Evolutionary conservation across 257 asterid species (phyloP).

Genomic region (Nicotiana undulata): DNA sequence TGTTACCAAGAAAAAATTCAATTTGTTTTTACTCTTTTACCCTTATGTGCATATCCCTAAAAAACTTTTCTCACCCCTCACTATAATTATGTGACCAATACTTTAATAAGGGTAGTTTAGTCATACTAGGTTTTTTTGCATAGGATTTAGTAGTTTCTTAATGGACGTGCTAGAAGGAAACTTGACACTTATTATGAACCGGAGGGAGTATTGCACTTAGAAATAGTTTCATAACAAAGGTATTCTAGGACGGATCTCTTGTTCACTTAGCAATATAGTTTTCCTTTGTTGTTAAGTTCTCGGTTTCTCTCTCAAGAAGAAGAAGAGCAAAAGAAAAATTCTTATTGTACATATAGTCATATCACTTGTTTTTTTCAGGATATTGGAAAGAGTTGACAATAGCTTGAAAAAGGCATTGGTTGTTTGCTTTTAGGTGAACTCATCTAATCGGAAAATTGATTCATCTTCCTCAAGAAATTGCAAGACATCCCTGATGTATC

Average conservation of each 20-base stretch:
- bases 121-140: too few species aligned
- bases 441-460: neutral
- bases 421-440: neutral
- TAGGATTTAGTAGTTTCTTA: too few species aligned
- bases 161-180: too few species aligned
- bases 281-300: neutral
- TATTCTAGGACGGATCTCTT: neutral
- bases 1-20: too few species aligned
- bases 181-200: too few species aligned
- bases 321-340: neutral
- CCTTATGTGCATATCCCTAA: too few species aligned
- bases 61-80: too few species aligned
- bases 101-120: too few species aligned
- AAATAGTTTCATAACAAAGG: neutral
- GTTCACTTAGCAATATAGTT: neutral
- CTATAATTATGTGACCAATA: too few species aligned
- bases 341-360: neutral
- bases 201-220: neutral
- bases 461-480: neutral
- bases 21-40: too few species aligned
- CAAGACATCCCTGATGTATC: neutral
- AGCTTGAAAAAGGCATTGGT: neutral
- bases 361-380: neutral
- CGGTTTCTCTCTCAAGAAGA: neutral
- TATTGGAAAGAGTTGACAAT: neutral